Evolutionary conservation across 1,139 yeast genomes (phyloP).

Genomic region (Arxiozyma heterogenica): DNA sequence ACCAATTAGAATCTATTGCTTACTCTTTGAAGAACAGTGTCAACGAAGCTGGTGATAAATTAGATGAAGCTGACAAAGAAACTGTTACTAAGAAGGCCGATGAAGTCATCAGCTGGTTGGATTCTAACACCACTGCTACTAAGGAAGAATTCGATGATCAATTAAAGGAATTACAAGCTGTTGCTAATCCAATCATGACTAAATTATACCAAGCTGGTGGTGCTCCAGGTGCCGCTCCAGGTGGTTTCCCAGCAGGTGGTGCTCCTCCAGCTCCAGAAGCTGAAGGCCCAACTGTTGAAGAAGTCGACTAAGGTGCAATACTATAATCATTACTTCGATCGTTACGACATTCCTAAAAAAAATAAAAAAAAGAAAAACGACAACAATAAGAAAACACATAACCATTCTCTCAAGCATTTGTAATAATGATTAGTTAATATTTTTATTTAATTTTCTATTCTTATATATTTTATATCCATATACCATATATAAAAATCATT

Average conservation of each 20-base stretch:
- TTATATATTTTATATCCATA: background rate
- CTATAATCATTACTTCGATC: background rate
- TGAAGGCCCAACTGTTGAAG: slow-evolving; percentile 91
- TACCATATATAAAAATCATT: background rate
- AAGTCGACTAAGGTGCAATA: slow-evolving; percentile 60
- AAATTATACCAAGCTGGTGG: slow-evolving; percentile 79
- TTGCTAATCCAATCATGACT: slow-evolving; percentile 90
- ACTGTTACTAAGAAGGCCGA: slow-evolving; percentile 76
- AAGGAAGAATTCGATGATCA: slow-evolving; percentile 80
- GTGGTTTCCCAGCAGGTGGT: slow-evolving; percentile 54
- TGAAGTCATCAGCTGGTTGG: slow-evolving; percentile 82
- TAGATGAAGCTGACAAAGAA: slow-evolving; percentile 70
- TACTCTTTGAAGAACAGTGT: slow-evolving; percentile 81
- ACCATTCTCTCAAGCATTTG: background rate
- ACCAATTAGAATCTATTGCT: slow-evolving; percentile 86
- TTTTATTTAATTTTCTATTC: background rate
- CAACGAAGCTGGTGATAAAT: slow-evolving; percentile 74
- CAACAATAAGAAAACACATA: background rate
- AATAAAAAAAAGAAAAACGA: too few species aligned
- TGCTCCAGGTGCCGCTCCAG: slow-evolving; percentile 60
- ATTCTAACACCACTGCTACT: slow-evolving; percentile 77
- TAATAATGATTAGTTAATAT: background rate
- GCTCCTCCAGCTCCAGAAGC: slow-evolving; percentile 61
- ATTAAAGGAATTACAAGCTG: slow-evolving; percentile 89
- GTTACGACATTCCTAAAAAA: background rate